phyloP scores from a whole-genome alignment of 306 rosid genomes.

The Vigna nakashimae region DNA sequence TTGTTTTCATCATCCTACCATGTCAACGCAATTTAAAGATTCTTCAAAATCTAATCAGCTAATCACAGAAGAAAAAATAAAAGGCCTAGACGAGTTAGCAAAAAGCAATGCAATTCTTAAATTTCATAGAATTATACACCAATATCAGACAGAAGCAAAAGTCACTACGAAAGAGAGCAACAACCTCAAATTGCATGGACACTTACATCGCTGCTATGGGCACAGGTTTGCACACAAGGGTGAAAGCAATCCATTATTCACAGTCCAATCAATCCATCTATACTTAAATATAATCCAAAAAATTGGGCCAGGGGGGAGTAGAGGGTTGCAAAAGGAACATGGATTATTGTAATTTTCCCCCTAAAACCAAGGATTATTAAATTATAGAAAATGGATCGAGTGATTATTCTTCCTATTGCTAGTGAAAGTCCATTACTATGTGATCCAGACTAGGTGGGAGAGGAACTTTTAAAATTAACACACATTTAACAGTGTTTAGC shows the following conservation, averaged over 20 bases:
- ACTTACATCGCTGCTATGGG: not conserved
- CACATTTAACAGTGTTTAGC: too few relatives aligned
- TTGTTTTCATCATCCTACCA: constrained; percentile 29
- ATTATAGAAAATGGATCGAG: not conserved
- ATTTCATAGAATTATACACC: constrained; percentile 5
- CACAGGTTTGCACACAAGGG: not conserved
- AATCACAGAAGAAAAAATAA: not conserved
- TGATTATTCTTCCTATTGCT: not conserved
- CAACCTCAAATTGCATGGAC: not conserved
- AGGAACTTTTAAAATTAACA: not conserved
- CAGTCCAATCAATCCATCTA: not conserved
- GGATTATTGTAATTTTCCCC: not conserved
- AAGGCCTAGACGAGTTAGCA: not conserved
- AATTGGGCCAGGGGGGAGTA: too few relatives aligned
- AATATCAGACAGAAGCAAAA: not conserved
- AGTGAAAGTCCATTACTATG: not conserved
- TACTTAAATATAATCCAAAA: too few relatives aligned
- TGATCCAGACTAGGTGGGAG: not conserved
- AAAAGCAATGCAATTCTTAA: constrained; percentile 13
- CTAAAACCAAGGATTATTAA: not conserved
- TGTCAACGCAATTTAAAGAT: not conserved
- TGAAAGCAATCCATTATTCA: not conserved
- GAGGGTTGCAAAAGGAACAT: too few relatives aligned
- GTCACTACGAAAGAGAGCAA: not conserved
- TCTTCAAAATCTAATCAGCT: not conserved